Percentiles rank a stretch among this genome's conserved stretches.
Conservation (phyloP, 768 basidiomycete species). For the Cystofilobasidium capitatum region DNA sequence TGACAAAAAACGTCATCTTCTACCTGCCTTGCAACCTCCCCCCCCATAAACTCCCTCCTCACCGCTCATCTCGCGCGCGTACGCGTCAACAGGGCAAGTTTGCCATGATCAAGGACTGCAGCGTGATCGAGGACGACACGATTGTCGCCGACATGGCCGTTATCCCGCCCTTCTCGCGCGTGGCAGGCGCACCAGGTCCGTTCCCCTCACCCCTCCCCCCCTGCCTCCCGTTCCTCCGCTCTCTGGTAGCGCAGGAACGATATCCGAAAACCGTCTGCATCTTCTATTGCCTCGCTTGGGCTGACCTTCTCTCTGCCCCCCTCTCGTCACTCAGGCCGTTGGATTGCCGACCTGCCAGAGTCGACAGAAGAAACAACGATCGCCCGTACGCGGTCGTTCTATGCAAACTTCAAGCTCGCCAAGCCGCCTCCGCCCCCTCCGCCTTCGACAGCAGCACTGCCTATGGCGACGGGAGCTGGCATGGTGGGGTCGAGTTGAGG, state of each 20-base stretch:
- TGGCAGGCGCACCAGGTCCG: slow-evolving; percentile 80
- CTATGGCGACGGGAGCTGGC: too few species aligned
- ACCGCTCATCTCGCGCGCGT: not conserved
- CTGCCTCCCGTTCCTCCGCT: not conserved
- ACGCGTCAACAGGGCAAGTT: slow-evolving; percentile 70
- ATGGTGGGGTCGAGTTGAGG: too few species aligned
- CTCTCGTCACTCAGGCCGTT: slow-evolving; percentile 50
- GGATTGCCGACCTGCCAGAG: slow-evolving; percentile 77
- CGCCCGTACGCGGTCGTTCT: slow-evolving; percentile 70
- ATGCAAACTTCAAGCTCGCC: slow-evolving; percentile 65
- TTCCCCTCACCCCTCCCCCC: slow-evolving; percentile 5
- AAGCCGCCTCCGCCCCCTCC: not conserved
- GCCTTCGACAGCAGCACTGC: too few species aligned
- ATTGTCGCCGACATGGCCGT: slow-evolving; percentile 86
- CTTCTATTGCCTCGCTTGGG: not conserved
- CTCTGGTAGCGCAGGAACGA: too few species aligned
- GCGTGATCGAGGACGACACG: slow-evolving; percentile 76
- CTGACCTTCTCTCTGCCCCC: not conserved
- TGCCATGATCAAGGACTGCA: slow-evolving; percentile 91
- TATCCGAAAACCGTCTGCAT: slow-evolving; percentile 9
- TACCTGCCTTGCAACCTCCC: not conserved
- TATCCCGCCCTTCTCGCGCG: slow-evolving; percentile 74
- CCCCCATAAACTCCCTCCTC: not conserved
- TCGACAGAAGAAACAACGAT: slow-evolving; percentile 89
- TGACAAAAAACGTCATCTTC: not conserved